A percentile compares a stretch with the other conserved stretches of the same genome.
These are phyloP conservation scores for Alternaria consortialis DNA, from an alignment of 2,329 filamentous ascomycete species.

Conservation along the genomic window DNA sequence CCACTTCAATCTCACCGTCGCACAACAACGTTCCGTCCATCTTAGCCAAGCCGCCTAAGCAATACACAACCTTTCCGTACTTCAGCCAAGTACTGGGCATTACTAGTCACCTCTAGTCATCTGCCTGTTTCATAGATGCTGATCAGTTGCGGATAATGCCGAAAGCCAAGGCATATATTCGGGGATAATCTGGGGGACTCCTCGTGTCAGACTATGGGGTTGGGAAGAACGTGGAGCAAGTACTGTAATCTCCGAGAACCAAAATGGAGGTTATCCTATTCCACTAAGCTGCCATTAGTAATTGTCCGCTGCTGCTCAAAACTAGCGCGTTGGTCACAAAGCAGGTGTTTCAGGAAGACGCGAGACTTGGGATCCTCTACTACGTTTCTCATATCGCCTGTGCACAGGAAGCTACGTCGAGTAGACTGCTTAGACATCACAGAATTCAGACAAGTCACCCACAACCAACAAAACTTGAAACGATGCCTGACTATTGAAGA, in stretches of 20 bases:
- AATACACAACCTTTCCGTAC: conserved; percentile 10
- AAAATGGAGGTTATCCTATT: background rate
- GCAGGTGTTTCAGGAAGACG: no score
- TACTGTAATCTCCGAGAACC: background rate
- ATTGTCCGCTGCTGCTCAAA: background rate
- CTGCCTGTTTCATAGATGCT: conserved; percentile 12
- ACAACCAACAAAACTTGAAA: background rate
- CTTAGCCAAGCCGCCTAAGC: conserved; percentile 16
- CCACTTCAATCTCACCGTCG: background rate
- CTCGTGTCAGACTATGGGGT: background rate
- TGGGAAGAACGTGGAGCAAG: background rate
- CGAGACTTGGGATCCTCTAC: no score
- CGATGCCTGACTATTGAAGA: background rate
- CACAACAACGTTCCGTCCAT: conserved; percentile 7
- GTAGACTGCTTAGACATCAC: background rate
- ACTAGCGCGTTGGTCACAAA: background rate
- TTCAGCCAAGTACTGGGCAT: conserved; percentile 17
- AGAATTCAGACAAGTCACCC: background rate
- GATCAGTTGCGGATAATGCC: conserved; percentile 8
- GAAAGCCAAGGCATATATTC: background rate
- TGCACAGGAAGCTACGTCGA: background rate
- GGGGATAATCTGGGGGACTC: background rate
- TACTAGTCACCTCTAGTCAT: background rate
- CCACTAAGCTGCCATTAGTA: background rate
- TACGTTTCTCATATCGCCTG: background rate